A percentile compares a stretch with the other conserved stretches of the same genome.
Evolutionary conservation across 2,329 filamentous ascomycete genomes (phyloP).

Genomic region (Aureobasidium uvarum): DNA sequence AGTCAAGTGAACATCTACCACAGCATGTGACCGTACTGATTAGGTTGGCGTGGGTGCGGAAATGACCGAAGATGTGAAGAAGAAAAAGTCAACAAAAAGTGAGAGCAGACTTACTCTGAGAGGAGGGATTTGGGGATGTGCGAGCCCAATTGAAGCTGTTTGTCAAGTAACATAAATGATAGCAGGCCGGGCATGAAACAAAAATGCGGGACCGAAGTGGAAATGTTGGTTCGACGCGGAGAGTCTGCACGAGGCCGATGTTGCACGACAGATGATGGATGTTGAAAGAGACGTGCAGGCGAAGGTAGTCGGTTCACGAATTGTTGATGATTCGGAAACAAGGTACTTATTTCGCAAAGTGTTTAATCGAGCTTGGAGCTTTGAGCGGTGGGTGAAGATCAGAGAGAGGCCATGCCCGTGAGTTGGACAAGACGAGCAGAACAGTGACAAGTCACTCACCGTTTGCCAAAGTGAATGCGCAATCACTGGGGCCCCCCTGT

Average conservation of each 20-base stretch:
- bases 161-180: neutral
- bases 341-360: neutral
- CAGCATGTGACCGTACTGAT: neutral
- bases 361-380: neutral
- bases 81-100: neutral
- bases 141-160: neutral
- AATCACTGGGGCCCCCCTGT: neutral
- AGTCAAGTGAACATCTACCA: neutral
- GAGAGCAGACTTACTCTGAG: neutral
- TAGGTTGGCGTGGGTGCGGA: neutral
- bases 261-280: neutral
- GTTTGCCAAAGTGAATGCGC: neutral
- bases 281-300: neutral
- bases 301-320: neutral
- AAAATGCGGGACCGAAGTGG: conserved; percentile 1
- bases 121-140: neutral
- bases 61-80: neutral
- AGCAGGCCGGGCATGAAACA: neutral
- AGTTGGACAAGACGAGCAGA: no score
- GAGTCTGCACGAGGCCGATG: neutral
- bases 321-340: neutral
- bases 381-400: neutral
- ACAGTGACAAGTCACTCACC: neutral
- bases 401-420: neutral
- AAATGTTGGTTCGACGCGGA: conserved; percentile 5